A percentile compares a stretch with the other conserved stretches of the same genome.
phyloP scores from a whole-genome alignment of 2,329 filamentous ascomycete species.

The Drechslerella stenobrocha region DNA sequence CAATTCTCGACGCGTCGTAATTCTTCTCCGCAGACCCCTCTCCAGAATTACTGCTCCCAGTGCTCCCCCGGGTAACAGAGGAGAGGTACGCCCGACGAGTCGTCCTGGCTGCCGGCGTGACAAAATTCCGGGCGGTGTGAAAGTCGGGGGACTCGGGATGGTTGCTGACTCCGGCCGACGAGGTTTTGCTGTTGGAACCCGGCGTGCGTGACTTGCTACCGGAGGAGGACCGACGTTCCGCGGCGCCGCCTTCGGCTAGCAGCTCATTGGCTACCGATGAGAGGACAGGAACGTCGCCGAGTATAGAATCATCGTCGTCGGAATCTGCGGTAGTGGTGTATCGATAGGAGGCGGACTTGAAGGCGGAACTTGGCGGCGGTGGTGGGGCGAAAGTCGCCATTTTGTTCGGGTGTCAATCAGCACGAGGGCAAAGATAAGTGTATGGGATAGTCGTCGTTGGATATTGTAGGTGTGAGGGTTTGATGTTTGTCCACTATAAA shows the following conservation, averaged over 20 bases:
- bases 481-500: slow-evolving; percentile 40
- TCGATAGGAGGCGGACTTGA: slow-evolving; percentile 43
- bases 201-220: slow-evolving; percentile 38
- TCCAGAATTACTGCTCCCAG: slow-evolving; percentile 33
- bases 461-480: slow-evolving; percentile 17
- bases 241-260: slow-evolving; percentile 33
- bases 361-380: slow-evolving; percentile 16
- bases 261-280: slow-evolving; percentile 44
- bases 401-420: not conserved
- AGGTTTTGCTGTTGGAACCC: slow-evolving; percentile 43
- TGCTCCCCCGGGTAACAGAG: slow-evolving; percentile 32
- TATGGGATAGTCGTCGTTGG: slow-evolving; percentile 11
- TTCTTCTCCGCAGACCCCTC: slow-evolving; percentile 45
- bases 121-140: slow-evolving; percentile 39
- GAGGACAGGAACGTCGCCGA: slow-evolving; percentile 44
- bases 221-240: slow-evolving; percentile 26
- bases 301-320: slow-evolving; percentile 38
- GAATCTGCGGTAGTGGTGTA: slow-evolving; percentile 35
- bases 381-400: slow-evolving; percentile 41
- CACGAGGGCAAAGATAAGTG: slow-evolving; percentile 7
- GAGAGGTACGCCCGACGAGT: slow-evolving; percentile 33
- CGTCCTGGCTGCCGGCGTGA: slow-evolving; percentile 36
- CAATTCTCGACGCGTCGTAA: slow-evolving; percentile 23
- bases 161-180: slow-evolving; percentile 31
- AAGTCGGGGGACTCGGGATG: slow-evolving; percentile 26